Evolutionary conservation across 768 basidiomycete genomes (phyloP).

Genomic region (Albatrellus ellisii): DNA sequence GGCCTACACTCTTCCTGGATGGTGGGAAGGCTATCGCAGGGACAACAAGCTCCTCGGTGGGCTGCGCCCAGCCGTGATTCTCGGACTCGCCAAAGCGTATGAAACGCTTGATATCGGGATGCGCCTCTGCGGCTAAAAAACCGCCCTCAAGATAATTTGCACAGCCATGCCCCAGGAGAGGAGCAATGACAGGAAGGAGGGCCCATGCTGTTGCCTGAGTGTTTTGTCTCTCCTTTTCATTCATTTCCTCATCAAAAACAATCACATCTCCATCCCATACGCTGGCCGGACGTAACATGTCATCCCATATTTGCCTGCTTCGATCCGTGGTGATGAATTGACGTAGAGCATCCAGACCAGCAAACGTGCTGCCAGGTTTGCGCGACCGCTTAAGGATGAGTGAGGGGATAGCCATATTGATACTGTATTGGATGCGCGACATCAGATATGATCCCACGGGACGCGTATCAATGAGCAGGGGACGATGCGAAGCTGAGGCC

Average conservation of each 20-base stretch:
- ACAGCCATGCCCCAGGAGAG: slow-evolving; percentile 40
- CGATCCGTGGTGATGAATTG: slow-evolving; percentile 75
- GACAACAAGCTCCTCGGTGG: neutral
- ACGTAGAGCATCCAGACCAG: slow-evolving; percentile 52
- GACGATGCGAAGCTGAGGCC: slow-evolving; percentile 26
- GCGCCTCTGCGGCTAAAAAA: slow-evolving; percentile 43
- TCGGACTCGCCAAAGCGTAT: slow-evolving; percentile 29
- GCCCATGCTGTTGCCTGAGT: slow-evolving; percentile 52
- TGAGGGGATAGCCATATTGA: slow-evolving; percentile 82
- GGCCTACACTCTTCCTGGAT: slow-evolving; percentile 29
- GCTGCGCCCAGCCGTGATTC: neutral
- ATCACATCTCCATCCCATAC: slow-evolving; percentile 70
- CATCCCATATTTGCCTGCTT: slow-evolving; percentile 62
- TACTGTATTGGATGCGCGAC: slow-evolving; percentile 51
- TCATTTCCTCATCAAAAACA: slow-evolving; percentile 71
- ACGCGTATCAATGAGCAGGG: slow-evolving; percentile 76
- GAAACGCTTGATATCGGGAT: slow-evolving; percentile 40
- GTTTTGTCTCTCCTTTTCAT: slow-evolving; percentile 45
- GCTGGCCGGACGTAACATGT: slow-evolving; percentile 30
- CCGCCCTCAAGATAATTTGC: slow-evolving; percentile 67
- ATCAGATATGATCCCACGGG: slow-evolving; percentile 51
- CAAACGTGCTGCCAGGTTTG: slow-evolving; percentile 57
- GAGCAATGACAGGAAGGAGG: slow-evolving; percentile 47
- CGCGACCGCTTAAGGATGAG: slow-evolving; percentile 80
- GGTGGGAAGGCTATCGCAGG: slow-evolving; percentile 11